Conservation (phyloP, 164 flowering plant genomes). For the Kingdonia uniflora region DNA sequence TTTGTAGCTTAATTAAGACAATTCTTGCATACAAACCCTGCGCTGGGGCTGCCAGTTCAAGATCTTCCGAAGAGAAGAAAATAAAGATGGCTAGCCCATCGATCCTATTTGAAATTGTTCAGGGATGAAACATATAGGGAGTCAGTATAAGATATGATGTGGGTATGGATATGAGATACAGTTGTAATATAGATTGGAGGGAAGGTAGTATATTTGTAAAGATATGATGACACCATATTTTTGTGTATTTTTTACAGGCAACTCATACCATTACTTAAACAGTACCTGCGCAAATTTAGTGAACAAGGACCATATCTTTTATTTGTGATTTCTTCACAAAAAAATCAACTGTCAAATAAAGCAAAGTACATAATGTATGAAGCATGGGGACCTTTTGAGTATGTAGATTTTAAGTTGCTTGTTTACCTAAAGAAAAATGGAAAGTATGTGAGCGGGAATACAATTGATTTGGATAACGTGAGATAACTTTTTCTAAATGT, state of each 20-base stretch:
- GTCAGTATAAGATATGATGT: slow-evolving; percentile 6
- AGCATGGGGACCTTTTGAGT: no score
- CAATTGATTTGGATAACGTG: no score
- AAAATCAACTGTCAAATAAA: no score
- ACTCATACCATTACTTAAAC: slow-evolving; percentile 22
- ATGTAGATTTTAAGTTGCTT: no score
- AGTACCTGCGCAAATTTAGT: no score
- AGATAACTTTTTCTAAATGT: no score
- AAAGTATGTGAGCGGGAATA: no score
- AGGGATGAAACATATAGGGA: background rate
- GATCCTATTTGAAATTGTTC: slow-evolving; percentile 10
- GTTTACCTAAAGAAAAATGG: no score
- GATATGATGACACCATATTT: slow-evolving; percentile 25
- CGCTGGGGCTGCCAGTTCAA: background rate
- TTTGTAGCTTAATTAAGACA: slow-evolving; percentile 56
- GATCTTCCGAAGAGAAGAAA: slow-evolving; percentile 11
- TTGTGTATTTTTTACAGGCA: slow-evolving; percentile 24
- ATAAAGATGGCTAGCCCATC: slow-evolving; percentile 6
- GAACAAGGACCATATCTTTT: no score
- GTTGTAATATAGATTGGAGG: slow-evolving; percentile 41
- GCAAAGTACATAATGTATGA: no score
- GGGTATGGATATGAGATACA: slow-evolving; percentile 15
- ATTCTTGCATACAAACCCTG: slow-evolving; percentile 5
- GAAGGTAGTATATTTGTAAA: slow-evolving; percentile 46
- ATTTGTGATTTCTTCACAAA: no score